Conservation (phyloP, 2,329 filamentous ascomycete species). For the Colletotrichum salicis region DNA sequence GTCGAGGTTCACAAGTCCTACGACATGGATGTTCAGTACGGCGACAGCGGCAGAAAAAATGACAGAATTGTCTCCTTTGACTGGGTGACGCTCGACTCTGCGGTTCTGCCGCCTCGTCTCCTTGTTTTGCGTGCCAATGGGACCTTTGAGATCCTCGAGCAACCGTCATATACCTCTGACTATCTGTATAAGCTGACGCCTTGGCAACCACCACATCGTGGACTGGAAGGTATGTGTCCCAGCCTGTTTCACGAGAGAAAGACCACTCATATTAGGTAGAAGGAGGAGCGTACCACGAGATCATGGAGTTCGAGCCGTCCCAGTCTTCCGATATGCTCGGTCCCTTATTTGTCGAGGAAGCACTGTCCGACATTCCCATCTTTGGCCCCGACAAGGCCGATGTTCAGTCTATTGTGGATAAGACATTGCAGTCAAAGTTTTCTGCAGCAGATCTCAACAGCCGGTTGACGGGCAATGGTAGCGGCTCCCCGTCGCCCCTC, state of each 20-base stretch:
- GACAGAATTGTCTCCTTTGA: slow-evolving; percentile 75
- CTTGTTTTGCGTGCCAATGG: slow-evolving; percentile 70
- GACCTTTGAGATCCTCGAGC: slow-evolving; percentile 70
- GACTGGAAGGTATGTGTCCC: slow-evolving; percentile 59
- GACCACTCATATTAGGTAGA: slow-evolving; percentile 51
- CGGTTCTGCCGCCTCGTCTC: slow-evolving; percentile 66
- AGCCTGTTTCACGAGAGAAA: neutral
- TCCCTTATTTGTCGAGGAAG: slow-evolving; percentile 64
- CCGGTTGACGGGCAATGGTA: neutral
- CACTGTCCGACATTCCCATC: slow-evolving; percentile 63
- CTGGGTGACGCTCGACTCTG: slow-evolving; percentile 70
- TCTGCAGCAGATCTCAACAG: slow-evolving; percentile 27
- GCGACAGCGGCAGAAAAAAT: slow-evolving; percentile 61
- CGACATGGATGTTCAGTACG: slow-evolving; percentile 70
- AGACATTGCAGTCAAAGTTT: slow-evolving; percentile 29
- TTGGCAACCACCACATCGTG: slow-evolving; percentile 69
- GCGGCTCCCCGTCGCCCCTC: slow-evolving; percentile 51
- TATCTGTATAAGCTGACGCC: slow-evolving; percentile 70
- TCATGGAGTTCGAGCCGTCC: slow-evolving; percentile 68
- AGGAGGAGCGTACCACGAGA: slow-evolving; percentile 60
- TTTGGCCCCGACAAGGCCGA: slow-evolving; percentile 65
- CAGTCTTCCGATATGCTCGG: slow-evolving; percentile 65
- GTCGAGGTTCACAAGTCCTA: slow-evolving; percentile 69
- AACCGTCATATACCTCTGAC: slow-evolving; percentile 66
- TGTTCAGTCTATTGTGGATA: slow-evolving; percentile 48